Evolutionary conservation across 2,329 filamentous ascomycete species (phyloP), one percentile per base, ranked within the genome.

Genomic region (Cladosporium phlei): DNA sequence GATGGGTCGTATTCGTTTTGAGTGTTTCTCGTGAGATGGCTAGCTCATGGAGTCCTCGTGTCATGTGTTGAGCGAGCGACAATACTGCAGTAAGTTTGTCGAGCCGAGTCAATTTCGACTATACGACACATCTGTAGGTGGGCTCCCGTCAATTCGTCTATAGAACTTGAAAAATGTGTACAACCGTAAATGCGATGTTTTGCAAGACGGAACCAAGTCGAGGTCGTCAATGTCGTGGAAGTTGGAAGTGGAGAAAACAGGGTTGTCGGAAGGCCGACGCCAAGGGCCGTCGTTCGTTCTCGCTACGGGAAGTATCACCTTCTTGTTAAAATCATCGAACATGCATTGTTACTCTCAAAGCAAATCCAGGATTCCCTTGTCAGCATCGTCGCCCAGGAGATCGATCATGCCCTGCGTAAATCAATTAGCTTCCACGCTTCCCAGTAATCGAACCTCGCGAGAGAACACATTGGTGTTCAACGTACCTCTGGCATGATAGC

Each of bases 391-490:
- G 62, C 87, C 86, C 61, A 98, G 95, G 60, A 98, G 70, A 24
- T 95, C 89, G 46, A 93, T 69, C 93, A 98, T 98, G 21, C 91
- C 93, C 88, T 94, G 50, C 38, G 20, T n/a, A n/a, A n/a, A 35
- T 12, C 24, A 46, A 48, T 64, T 46, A 61, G 49, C 38, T 53
- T 34, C 45, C 51, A 17, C 14, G 12, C 21, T 10, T n/a, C n/a
- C n/a, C n/a, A n/a, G n/a, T n/a, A n/a, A n/a, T n/a, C n/a, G n/a
- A n/a, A n/a, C n/a, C n/a, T n/a, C n/a, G n/a, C n/a, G n/a, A n/a
- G n/a, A 19, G 17, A 2, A 17, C 17, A 12, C 8, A 8, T 19
- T 9, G 9, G 9, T 32, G 27, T 4, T 38, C 32, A 21, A 45
- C 53, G 70, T 69, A 95, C 90, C 72, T 86, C 77, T 17, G 93